Conservation (phyloP, 768 basidiomycete genomes). For the Pulveroboletus frians region DNA sequence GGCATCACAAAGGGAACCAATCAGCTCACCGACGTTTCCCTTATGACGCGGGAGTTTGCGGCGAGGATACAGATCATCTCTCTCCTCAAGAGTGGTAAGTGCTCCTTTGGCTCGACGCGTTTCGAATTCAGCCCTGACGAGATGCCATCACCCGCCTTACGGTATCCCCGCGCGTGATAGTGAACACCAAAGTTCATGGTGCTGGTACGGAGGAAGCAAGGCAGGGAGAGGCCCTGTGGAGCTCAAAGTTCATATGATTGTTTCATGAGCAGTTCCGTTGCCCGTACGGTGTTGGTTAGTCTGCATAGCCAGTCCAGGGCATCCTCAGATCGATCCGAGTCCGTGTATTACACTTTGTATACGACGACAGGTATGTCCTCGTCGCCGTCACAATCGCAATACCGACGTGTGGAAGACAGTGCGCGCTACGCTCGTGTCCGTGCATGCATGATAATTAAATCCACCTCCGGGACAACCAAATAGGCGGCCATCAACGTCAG, state of each 20-base stretch:
- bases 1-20: conserved; percentile 50
- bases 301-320: background rate
- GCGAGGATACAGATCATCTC: conserved; percentile 52
- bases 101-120: background rate
- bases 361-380: background rate
- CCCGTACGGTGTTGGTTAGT: background rate
- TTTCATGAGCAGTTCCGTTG: background rate
- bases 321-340: conserved; percentile 8
- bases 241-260: conserved; percentile 45
- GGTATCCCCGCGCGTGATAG: conserved; percentile 20
- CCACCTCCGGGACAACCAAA: background rate
- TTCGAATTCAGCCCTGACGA: background rate
- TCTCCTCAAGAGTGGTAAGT: conserved; percentile 46
- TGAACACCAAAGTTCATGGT: conserved; percentile 45
- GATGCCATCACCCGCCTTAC: background rate
- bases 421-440: conserved; percentile 12
- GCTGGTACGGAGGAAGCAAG: conserved; percentile 46
- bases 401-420: background rate
- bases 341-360: background rate
- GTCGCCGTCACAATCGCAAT: background rate
- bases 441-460: background rate
- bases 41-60: conserved; percentile 52
- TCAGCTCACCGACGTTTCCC: conserved; percentile 43
- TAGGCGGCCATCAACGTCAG: background rate
- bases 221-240: conserved; percentile 48